These are phyloP conservation scores for Multifurca ochricompacta DNA, from an alignment of 768 basidiomycete genomes.

Conservation along the genomic window DNA sequence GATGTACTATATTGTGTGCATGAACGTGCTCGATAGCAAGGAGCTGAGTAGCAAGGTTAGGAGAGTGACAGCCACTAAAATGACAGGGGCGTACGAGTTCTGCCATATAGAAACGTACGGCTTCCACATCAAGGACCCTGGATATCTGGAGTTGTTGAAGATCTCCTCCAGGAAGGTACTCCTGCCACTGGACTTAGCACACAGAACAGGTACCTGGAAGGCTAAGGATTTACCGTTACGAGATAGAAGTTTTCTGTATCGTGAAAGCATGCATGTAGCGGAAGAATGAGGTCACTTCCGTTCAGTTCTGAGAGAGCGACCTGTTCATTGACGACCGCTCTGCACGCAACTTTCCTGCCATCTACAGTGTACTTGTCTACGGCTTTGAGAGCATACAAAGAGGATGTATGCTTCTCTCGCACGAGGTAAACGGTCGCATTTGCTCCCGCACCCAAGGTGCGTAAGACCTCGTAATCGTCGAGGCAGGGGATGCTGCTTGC, in stretches of 20 bases:
- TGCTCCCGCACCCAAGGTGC: conserved; percentile 5
- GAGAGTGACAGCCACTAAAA: background rate
- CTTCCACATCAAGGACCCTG: background rate
- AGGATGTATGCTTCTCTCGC: conserved; percentile 8
- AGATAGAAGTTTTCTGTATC: conserved; percentile 12
- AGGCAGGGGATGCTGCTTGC: conserved; percentile 3
- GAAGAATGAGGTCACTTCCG: conserved; percentile 10
- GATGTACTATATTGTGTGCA: conserved; percentile 94
- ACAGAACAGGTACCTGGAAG: background rate
- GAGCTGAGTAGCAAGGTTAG: conserved; percentile 1
- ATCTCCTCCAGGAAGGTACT: conserved; percentile 16
- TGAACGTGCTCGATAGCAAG: conserved; percentile 48
- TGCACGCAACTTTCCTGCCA: background rate
- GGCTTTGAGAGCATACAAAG: conserved; percentile 15
- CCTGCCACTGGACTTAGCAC: background rate
- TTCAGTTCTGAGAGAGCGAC: background rate
- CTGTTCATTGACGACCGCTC: conserved; percentile 3
- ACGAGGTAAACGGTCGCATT: conserved; percentile 15
- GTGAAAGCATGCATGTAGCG: conserved; percentile 15
- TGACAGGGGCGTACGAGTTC: conserved; percentile 9
- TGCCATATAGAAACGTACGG: conserved; percentile 14
- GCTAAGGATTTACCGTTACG: background rate
- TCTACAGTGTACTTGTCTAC: background rate
- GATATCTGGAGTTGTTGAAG: background rate
- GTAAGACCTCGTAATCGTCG: conserved; percentile 12